Percentiles rank a stretch among this genome's conserved stretches.
phyloP scores from a whole-genome alignment of 257 asterid genomes.

The Nicotiana tomentosiformis region DNA sequence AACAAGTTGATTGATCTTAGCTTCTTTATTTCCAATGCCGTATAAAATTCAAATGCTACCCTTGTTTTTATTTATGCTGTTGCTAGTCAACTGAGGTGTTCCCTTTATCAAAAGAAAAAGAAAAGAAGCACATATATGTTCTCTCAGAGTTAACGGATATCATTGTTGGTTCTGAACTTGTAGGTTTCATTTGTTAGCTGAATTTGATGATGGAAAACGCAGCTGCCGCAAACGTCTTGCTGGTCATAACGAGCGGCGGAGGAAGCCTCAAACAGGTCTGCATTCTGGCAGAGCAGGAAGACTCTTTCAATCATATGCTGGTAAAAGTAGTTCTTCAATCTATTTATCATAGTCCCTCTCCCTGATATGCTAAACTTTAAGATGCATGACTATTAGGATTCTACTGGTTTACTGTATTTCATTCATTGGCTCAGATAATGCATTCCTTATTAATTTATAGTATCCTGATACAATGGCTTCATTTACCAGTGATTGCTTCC shows the following conservation, averaged over 20 bases:
- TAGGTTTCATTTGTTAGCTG: slow-evolving; percentile 41
- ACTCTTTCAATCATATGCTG: slow-evolving; percentile 18
- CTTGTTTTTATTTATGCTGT: neutral
- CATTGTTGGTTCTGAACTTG: neutral
- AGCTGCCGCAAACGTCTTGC: slow-evolving; percentile 49
- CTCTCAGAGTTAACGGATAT: neutral
- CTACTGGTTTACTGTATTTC: neutral
- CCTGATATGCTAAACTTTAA: neutral
- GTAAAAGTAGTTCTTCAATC: neutral
- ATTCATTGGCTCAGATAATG: too few relatives aligned
- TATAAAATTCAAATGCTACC: neutral
- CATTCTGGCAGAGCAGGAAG: slow-evolving; percentile 24
- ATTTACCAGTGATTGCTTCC: too few relatives aligned
- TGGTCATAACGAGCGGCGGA: slow-evolving; percentile 44
- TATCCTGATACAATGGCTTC: too few relatives aligned
- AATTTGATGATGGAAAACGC: slow-evolving; percentile 46
- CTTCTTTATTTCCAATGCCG: neutral
- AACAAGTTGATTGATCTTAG: neutral
- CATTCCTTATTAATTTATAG: too few relatives aligned
- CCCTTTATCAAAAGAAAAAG: neutral
- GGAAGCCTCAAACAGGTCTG: slow-evolving; percentile 29
- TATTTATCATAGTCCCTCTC: neutral
- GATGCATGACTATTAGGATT: neutral
- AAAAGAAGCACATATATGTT: neutral
- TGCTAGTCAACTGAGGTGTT: neutral